phyloP scores from a whole-genome alignment of 2,329 filamentous ascomycete species.

The Chaetomium sp. region DNA sequence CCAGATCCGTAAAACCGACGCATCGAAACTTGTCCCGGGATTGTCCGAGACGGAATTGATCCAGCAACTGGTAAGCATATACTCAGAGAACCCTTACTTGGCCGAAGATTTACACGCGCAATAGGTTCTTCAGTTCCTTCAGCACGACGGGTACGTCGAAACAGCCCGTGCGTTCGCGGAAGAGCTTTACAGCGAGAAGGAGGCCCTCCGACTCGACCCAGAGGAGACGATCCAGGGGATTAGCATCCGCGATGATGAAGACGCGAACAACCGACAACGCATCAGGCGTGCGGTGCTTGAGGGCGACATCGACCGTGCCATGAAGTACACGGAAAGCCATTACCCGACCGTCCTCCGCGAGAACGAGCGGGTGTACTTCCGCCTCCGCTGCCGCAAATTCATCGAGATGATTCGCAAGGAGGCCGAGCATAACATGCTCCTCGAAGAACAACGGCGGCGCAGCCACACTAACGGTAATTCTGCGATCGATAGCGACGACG shows the following conservation, averaged over 20 bases:
- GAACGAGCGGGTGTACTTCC: constrained; percentile 82
- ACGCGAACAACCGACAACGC: constrained; percentile 84
- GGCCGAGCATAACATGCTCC: constrained; percentile 53
- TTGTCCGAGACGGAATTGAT: constrained; percentile 71
- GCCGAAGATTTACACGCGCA: neutral
- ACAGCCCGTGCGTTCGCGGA: constrained; percentile 82
- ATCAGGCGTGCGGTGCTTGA: constrained; percentile 84
- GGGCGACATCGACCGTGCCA: constrained; percentile 82
- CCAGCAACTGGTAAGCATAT: constrained; percentile 60
- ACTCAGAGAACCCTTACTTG: neutral
- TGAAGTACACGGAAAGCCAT: constrained; percentile 71
- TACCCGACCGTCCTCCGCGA: constrained; percentile 76
- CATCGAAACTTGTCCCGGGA: constrained; percentile 54
- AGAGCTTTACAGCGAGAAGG: constrained; percentile 69
- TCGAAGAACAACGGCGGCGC: constrained; percentile 29
- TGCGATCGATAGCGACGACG: constrained; percentile 34
- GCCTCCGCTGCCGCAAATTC: constrained; percentile 82
- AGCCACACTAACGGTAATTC: neutral
- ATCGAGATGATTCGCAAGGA: constrained; percentile 84
- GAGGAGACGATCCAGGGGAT: constrained; percentile 48
- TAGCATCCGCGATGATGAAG: constrained; percentile 71
- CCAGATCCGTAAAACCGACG: constrained; percentile 33
- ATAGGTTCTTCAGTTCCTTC: constrained; percentile 74
- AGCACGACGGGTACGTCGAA: constrained; percentile 92
- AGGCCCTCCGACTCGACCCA: constrained; percentile 57